Base-by-base conservation (phyloP, 441 rosid species). In the Capsella rubella region DNA sequence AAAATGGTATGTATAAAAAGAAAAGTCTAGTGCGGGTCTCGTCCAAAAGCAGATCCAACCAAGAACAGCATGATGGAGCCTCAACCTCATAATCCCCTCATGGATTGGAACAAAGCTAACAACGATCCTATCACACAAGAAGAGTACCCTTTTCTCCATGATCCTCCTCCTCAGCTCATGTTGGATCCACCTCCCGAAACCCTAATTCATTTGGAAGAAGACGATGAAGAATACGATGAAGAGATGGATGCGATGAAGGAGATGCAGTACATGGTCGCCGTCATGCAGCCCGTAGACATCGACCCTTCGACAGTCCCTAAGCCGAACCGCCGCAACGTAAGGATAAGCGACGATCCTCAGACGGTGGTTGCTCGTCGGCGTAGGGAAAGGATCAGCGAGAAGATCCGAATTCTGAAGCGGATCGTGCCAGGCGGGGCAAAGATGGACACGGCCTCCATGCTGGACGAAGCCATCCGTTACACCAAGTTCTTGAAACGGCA, bases 371-470 rank as follows among this genome's bases (percentile, higher is more conserved):
- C 98, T 2, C 90, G 98, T 11, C 89, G 85, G 50, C 69, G 98
- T 71, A 64, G 98, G 10, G 98, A 90, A 67, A 85, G 89, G 74
- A 90, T 92, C 54, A 90, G 96, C 62, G 97, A 92, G 74, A 89
- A 84, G 87, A 89, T 90, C 18, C 78, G 96, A 51, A 87, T 92
- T 53, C 82, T 92, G 5, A 91, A 90, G 70, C 80, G 96, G 75
- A 88, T 92, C 6, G 98, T 92, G 15, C 98, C 96, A 0, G 98
- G 96, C 0, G 96, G 93, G n/a, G 89, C 85, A 0, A 92, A 90
- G 73, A 84, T 92, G 88, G 98, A 92, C 88, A 92, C 96, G 0
- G 96, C 95, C 8, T 90, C 96, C 3, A 92, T 92, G 96, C 86
- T 92, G 0, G 95, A 87, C 0, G 98, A 92, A 82, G 96, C 98